Base-by-base conservation (phyloP, 2,329 filamentous ascomycete species). In the Drechslerella coelobrocha region DNA sequence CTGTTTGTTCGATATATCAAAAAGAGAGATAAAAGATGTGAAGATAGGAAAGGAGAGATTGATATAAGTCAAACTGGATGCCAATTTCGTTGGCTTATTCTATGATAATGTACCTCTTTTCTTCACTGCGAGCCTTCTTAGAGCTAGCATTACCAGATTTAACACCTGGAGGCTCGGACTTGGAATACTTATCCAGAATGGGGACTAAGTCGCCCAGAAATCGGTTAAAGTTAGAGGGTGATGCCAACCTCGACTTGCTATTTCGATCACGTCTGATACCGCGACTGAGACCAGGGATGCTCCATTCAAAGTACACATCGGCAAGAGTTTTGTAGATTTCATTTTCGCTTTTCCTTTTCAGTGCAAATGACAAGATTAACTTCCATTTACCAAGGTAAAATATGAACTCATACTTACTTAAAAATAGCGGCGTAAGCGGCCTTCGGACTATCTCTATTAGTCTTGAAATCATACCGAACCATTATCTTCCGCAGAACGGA, bases 51-150 rank as follows among this genome's bases (percentile, higher is more conserved):
- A 7, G n/a, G 39, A 43, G 23, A 21, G 24, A 41, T 37, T 9
- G 50, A 45, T 21, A 47, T 31, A 7, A 14, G n/a, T 6, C 9
- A 14, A 17, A 41, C 5, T 14, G 37, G n/a, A 17, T 14, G n/a
- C 5, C 5, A 41, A 5, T 41, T 5, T 6, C 4, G 17, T 21
- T 14, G 12, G 5, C 54, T 68, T 34, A 68, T 23, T 68, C 54
- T 9, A 68, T 61, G n/a, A 68, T 51, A 10, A 68, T 60, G 34
- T 68, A 68, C 63, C 63, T 68, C 29, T 48, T 48, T 21, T 47
- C 12, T 19, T 29, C 27, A n/a, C 31, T 26, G 37, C 29, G 29
- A 31, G 29, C 29, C 12, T 6, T 31, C 29, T 31, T 31, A 6
- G 10, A 31, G 39, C 29, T 24, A 14, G 9, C 47, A 10, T 1